phyloP scores from a whole-genome alignment of 1,139 yeast species.

The Debaryomyces fabryi region DNA sequence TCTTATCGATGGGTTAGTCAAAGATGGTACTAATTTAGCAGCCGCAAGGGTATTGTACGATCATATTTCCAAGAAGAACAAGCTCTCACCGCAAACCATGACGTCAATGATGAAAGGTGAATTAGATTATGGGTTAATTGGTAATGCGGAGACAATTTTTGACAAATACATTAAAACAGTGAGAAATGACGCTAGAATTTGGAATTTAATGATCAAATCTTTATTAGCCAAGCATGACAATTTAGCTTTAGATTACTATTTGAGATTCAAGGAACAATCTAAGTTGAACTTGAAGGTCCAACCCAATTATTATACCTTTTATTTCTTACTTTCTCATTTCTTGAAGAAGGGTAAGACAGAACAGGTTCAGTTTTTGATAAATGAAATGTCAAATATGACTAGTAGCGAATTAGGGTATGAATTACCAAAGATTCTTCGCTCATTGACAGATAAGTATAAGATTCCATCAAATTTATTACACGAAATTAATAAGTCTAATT shows the following conservation, averaged over 20 bases:
- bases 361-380: conserved; percentile 39
- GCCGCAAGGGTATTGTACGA: conserved; percentile 58
- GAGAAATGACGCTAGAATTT: conserved; percentile 45
- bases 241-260: conserved; percentile 46
- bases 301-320: conserved; percentile 62
- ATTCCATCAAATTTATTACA: conserved; percentile 13
- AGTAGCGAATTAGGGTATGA: conserved; percentile 40
- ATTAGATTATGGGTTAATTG: conserved; percentile 50
- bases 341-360: conserved; percentile 32
- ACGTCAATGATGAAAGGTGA: conserved; percentile 65
- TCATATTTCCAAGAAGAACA: conserved; percentile 34
- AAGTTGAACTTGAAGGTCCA: conserved; percentile 21
- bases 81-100: conserved; percentile 44
- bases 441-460: conserved; percentile 14
- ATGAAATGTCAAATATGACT: conserved; percentile 32
- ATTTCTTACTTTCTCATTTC: conserved; percentile 54
- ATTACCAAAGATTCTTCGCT: conserved; percentile 35
- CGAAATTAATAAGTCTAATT: conserved; percentile 9
- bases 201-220: conserved; percentile 63
- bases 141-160: conserved; percentile 53
- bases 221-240: conserved; percentile 38
- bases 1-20: conserved; percentile 59
- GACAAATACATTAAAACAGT: conserved; percentile 38
- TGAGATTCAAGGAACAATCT: conserved; percentile 27
- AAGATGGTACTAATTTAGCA: conserved; percentile 46